Base-by-base conservation (phyloP, 108 stramenopile species). In the Nitzschia putrida region DNA sequence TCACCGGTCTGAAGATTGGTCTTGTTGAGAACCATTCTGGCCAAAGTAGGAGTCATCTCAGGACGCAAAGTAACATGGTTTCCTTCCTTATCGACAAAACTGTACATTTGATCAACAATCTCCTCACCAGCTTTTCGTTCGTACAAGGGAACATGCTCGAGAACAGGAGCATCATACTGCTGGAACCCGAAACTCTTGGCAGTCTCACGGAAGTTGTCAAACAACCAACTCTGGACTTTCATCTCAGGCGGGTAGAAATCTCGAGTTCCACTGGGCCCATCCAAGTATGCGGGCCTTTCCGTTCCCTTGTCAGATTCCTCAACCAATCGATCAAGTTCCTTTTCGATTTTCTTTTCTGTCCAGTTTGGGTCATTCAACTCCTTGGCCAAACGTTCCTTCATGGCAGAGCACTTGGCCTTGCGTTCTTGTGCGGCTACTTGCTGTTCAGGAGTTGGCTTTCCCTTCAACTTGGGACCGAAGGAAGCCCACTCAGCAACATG, bases 81-180 rank as follows among this genome's bases (percentile, higher is more conserved):
- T 3, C 78, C 92, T 23, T 94, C 93, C 81, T 95, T 95, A 70
- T 95, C 96, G 43, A 83, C 76, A 72, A 98, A 98, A 73, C 89
- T 91, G 84, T 96, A 98, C 57, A 98, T 88, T 80, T 98, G 98
- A 54, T 89, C 83, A 5, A 96, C 95, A 47, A 98, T 96, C 78
- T 98, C 98, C 78, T 98, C 98, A 6, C 98, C 98, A 1, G 95
- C 96, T 83, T 98, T 98, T 58, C 98, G 94, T 37, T 94, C 90
- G 76, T 97, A 98, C 21, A 98, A 66, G 18, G 79, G 63, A 45
- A 91, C 94, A 52, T 79, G 80, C 74, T 98, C 98, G 50, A 98
- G 74, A 5, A 98, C 95, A 8, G 98, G 98, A 1, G 98, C 90
- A 65, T 98, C 98, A 80, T 98, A 98, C 80, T 98, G 95, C 56